Evolutionary conservation across 1,139 yeast genomes (phyloP), one percentile per base, ranked within the genome.

Genomic region (Suhomyces guaymorum): DNA sequence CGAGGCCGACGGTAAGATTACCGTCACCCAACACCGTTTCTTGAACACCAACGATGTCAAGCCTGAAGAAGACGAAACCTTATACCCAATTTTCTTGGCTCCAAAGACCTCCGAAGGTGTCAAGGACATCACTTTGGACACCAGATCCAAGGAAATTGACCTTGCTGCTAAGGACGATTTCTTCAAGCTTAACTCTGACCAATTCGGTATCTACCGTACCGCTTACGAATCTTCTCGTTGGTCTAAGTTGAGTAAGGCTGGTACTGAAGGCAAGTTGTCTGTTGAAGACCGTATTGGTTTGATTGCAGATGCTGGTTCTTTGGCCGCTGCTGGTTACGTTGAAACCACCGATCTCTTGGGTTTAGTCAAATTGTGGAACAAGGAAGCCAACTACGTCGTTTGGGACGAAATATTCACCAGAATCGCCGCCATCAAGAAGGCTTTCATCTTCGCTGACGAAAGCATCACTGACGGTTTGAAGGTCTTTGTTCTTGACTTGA

Each of bases 221-320:
- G 75, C 84, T 20, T 88, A 89, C 61, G 70, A 85, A 9, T 72
- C 82, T 24, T 80, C 76, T 37, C 83, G 95, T 59, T 79, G 94
- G 80, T 59, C 69, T 33, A 81, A 80, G 61, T 75, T 88, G 48
- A 88, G 92, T 38, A 60, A 73, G 47, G 88, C 87, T 34, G 89
- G 88, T 39, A 67, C 66, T 24, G 69, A 70, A 13, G 85, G 87
- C 19, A 66, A 76, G 47, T 72, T 87, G 47, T 73, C 90, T 6
- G 87, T 82, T 33, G 90, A 84, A 57, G 96, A 87, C 59, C 80
- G 94, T 60, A 83, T 85, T 38, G 95, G 95, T 37, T 75, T 87
- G 47, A 86, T 87, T 31, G 88, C 94, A 16, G 96, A 87, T 64
- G 85, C 87, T 16, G 80, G 76, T 35, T 76, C 90, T 7, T 73